These are phyloP conservation scores for Claviceps purpurea DNA, from an alignment of 2,329 filamentous ascomycete genomes.

Conservation along the genomic window DNA sequence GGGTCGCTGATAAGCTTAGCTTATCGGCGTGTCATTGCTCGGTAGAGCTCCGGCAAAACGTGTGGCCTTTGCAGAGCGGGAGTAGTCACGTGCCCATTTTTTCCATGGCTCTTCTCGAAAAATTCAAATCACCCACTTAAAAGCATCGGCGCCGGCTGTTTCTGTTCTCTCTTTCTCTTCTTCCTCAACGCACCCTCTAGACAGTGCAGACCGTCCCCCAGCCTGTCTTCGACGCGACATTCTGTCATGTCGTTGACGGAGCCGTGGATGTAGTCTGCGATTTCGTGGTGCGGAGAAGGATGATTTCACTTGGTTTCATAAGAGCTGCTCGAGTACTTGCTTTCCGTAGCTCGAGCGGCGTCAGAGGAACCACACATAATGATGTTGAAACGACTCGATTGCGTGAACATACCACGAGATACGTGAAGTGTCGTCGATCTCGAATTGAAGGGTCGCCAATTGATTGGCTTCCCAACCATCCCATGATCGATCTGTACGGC, in stretches of 20 bases:
- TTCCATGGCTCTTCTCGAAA: too few relatives aligned
- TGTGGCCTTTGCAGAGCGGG: background rate
- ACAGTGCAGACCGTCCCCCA: slow-evolving; percentile 71
- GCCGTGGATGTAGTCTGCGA: slow-evolving; percentile 50
- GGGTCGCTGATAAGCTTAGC: background rate
- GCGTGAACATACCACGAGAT: too few relatives aligned
- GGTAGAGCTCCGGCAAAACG: slow-evolving; percentile 8
- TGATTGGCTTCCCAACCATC: too few relatives aligned
- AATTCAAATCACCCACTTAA: background rate
- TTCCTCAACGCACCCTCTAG: slow-evolving; percentile 60
- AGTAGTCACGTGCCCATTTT: too few relatives aligned
- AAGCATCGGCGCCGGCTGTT: background rate
- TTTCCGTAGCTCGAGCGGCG: slow-evolving; percentile 24
- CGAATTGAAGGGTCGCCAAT: too few relatives aligned
- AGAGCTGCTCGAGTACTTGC: slow-evolving; percentile 41
- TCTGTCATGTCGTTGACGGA: slow-evolving; percentile 46
- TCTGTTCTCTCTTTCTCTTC: slow-evolving; percentile 21
- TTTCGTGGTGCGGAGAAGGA: slow-evolving; percentile 44
- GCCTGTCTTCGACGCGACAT: slow-evolving; percentile 46
- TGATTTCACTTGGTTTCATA: slow-evolving; percentile 33
- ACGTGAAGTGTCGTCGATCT: too few relatives aligned
- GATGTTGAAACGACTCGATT: background rate
- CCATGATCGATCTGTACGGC: too few relatives aligned
- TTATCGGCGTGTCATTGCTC: slow-evolving; percentile 2
- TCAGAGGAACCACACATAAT: slow-evolving; percentile 28